Conservation (phyloP, 371 early-diverging fungal species). For the Zychaea mexicana region DNA sequence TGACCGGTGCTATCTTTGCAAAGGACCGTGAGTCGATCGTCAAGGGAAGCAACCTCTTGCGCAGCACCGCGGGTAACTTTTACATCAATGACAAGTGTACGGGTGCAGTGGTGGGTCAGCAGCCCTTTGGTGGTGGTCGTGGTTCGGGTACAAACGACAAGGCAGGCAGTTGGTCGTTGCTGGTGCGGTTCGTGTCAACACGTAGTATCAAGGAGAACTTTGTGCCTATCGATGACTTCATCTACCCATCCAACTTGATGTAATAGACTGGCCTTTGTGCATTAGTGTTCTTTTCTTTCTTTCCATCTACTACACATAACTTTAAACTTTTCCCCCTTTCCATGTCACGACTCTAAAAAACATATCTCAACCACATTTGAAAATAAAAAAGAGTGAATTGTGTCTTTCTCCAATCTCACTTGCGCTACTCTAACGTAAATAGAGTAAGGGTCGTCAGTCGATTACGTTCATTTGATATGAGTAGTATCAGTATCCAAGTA, state of each 20-base stretch:
- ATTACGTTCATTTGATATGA: no score
- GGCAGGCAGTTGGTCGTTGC: constrained; percentile 78
- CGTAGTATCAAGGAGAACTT: constrained; percentile 97
- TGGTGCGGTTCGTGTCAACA: constrained; percentile 87
- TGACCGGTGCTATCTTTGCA: constrained; percentile 93
- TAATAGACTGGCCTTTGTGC: no score
- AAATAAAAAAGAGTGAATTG: no score
- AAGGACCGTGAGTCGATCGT: constrained; percentile 82
- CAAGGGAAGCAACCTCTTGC: constrained; percentile 74
- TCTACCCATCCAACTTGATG: constrained; percentile 83
- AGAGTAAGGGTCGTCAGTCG: no score
- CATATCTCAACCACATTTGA: no score
- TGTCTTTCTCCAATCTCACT: no score
- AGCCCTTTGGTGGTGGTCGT: constrained; percentile 96
- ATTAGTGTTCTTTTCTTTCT: no score
- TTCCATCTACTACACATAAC: no score
- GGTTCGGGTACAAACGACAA: constrained; percentile 98
- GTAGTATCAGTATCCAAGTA: no score
- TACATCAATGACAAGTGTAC: constrained; percentile 99
- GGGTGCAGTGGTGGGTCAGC: constrained; percentile 98
- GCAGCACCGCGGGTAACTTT: constrained; percentile 96
- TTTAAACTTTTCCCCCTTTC: no score
- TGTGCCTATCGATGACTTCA: constrained; percentile 75
- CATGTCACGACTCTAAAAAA: no score
- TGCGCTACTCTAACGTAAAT: no score